Base-by-base conservation (phyloP, 179 eudicot genomes). In the Spergularia azorica region DNA sequence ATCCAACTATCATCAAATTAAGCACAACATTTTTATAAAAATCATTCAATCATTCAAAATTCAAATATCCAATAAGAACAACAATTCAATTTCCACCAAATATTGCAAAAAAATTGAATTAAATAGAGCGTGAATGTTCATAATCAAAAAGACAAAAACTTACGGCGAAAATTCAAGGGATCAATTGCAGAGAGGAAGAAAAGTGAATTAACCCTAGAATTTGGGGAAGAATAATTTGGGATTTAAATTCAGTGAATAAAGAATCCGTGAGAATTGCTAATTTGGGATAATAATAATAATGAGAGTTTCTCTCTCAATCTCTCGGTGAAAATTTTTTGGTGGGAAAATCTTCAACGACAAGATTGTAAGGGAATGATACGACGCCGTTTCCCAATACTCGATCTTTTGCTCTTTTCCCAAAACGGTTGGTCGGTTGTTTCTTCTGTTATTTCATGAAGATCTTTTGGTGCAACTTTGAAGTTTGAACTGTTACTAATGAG, bases 321-420 rank as follows among this genome's bases (percentile, higher is more conserved):
- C 10, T 0, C 1, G 21, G 21, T 65, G 70, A 39, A 15, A 14
- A 39, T 65, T n/a, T n/a, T n/a, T 65, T 65, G 70, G 70, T 65
- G 70, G 65, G 65, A 67, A 67, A 67, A 67, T 67, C 15, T 68
- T 68, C 21, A 68, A 68, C n/a, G 72, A 39, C 4, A 3, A 43
- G 48, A 43, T 6, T 43, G 48, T 6, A 1, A 43, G 6, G 48
- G 48, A 43, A 43, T 6, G 48, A 43, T 43, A 43, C 48, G 48
- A 43, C 48, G 48, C 48, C 48, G 48, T 43, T 43, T 6, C 48
- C n/a, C 4, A 43, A 43, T 4, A 43, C 48, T 43, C 48, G 32
- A 26, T 26, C 32, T 26, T 26, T 43, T 6, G 48, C 48, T 43
- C 48, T 43, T 43, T 43, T 3, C 48, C 48, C 48, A 43, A 26